phyloP scores from a whole-genome alignment of 225 moss, liverwort and hornwort genomes.

The Pleurozium schreberi region DNA sequence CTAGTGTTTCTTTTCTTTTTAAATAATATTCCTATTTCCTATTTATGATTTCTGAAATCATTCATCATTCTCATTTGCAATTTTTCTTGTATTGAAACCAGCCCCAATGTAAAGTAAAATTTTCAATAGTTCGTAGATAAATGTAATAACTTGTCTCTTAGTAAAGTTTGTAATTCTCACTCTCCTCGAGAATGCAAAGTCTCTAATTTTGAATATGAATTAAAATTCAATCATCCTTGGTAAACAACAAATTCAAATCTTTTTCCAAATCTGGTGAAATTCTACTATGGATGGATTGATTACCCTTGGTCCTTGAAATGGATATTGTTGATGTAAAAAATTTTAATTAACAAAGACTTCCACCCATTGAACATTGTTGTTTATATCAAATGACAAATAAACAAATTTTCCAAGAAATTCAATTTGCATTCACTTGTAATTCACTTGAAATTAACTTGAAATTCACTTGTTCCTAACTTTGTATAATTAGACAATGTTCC shows the following conservation, averaged over 20 bases:
- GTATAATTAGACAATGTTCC: too few species aligned
- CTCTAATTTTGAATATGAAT: background rate
- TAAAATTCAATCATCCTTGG: background rate
- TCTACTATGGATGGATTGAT: background rate
- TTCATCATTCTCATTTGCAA: background rate
- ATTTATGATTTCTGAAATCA: background rate
- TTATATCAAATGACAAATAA: background rate
- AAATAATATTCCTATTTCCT: too few species aligned
- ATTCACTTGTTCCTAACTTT: too few species aligned
- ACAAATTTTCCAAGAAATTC: too few species aligned
- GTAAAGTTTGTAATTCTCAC: background rate
- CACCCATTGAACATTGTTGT: background rate
- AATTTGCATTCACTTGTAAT: too few species aligned
- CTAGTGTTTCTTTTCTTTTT: too few species aligned
- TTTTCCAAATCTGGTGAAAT: rapidly evolving
- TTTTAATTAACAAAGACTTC: background rate
- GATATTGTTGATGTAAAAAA: too few species aligned
- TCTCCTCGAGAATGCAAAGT: background rate
- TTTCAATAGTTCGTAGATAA: too few species aligned
- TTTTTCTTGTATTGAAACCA: background rate
- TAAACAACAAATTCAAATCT: background rate
- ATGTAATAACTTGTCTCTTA: too few species aligned
- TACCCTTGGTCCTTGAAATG: background rate
- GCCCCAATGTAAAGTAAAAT: background rate
- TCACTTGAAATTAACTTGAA: too few species aligned